phyloP scores from a whole-genome alignment of 768 basidiomycete genomes.

The Hygrophoropsis aurantiaca region DNA sequence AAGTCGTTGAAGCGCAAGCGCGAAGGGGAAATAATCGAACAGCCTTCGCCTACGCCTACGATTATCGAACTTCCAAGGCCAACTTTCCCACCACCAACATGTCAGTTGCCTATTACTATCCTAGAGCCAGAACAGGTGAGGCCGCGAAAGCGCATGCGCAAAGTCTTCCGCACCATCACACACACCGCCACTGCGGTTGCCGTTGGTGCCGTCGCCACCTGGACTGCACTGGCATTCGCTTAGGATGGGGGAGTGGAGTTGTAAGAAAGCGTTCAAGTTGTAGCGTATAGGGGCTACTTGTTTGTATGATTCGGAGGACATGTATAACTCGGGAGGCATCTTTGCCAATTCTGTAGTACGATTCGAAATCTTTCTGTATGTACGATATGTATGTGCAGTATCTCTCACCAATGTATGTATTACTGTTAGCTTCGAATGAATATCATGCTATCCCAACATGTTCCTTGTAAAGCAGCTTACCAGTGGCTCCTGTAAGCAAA shows the following conservation, averaged over 20 bases:
- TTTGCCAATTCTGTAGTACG: too few relatives aligned
- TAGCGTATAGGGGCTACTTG: background rate
- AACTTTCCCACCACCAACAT: too few relatives aligned
- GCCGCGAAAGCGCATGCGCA: constrained; percentile 47
- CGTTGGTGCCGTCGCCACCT: constrained; percentile 69
- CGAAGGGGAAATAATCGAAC: constrained; percentile 31
- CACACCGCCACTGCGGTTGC: constrained; percentile 64
- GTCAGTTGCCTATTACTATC: too few relatives aligned
- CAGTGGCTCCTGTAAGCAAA: too few relatives aligned
- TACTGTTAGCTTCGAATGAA: too few relatives aligned
- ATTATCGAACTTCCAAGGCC: too few relatives aligned
- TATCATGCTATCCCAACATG: too few relatives aligned
- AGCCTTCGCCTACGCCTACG: too few relatives aligned
- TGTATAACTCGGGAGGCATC: background rate
- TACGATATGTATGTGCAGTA: too few relatives aligned
- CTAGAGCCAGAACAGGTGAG: constrained; percentile 10
- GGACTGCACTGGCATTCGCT: constrained; percentile 71
- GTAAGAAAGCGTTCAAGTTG: background rate
- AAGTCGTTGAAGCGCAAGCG: constrained; percentile 67
- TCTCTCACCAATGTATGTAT: too few relatives aligned
- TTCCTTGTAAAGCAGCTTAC: too few relatives aligned
- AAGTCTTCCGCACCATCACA: constrained; percentile 37
- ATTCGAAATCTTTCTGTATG: too few relatives aligned
- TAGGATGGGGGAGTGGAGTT: constrained; percentile 22
- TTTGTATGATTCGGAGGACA: background rate